Evolutionary conservation across 192 early-diverging fungal species (phyloP).

Genomic region (Umbelopsis isabellina): DNA sequence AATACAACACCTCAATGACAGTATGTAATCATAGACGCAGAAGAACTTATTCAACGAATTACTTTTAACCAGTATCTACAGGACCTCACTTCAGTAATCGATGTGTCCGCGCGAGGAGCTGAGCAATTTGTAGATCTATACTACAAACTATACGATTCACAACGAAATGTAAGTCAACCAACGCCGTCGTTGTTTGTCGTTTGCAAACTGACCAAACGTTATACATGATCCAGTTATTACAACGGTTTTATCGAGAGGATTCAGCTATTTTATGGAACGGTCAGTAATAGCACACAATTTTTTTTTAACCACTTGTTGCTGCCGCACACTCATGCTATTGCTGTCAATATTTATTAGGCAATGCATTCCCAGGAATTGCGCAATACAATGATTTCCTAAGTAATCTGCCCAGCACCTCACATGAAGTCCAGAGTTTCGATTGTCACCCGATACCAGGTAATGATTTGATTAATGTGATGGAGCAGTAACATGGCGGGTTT

Average conservation of each 20-base stretch:
- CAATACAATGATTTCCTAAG: conserved; percentile 50
- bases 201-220: too few species aligned
- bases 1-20: too few species aligned
- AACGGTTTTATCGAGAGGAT: conserved; percentile 46
- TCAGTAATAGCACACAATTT: conserved; percentile 25
- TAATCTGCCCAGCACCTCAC: conserved; percentile 43
- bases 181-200: neutral
- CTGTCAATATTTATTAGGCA: conserved; percentile 34
- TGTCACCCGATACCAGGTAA: conserved; percentile 55
- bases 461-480: neutral
- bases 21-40: too few species aligned
- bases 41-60: neutral
- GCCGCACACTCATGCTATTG: neutral
- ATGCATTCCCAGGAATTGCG: conserved; percentile 46
- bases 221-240: neutral
- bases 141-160: conserved; percentile 48
- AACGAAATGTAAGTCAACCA: conserved; percentile 44
- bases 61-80: neutral
- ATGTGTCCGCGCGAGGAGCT: conserved; percentile 23
- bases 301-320: neutral
- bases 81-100: conserved; percentile 10
- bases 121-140: conserved; percentile 54
- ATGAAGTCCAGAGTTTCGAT: conserved; percentile 48
- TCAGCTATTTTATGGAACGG: conserved; percentile 63
- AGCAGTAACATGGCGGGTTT: too few species aligned